These are phyloP conservation scores for Geranium brycei DNA, from an alignment of 345 rosid species.

Conservation along the genomic window DNA sequence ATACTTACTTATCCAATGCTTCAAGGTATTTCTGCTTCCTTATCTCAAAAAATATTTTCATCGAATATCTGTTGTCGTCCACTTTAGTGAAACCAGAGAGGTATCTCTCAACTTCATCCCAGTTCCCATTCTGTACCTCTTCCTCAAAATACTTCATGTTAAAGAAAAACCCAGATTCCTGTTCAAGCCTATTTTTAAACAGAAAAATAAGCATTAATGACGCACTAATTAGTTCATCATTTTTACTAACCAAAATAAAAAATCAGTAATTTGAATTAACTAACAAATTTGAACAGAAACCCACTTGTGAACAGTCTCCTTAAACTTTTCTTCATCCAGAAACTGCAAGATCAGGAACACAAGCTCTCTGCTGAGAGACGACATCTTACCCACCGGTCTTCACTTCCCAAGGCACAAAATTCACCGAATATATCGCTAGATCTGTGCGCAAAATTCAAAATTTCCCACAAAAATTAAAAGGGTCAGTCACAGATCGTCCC, in stretches of 20 bases:
- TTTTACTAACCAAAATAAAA: neutral
- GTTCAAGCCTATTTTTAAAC: constrained; percentile 61
- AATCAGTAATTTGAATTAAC: neutral
- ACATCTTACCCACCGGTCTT: constrained; percentile 46
- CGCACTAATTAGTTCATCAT: neutral
- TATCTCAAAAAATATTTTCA: constrained; percentile 98
- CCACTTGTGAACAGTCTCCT: constrained; percentile 96
- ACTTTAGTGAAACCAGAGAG: constrained; percentile 97
- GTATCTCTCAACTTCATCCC: constrained; percentile 98
- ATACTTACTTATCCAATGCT: constrained; percentile 85
- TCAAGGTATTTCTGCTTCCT: constrained; percentile 99
- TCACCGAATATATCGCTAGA: constrained; percentile 34
- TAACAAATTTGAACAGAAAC: constrained; percentile 9
- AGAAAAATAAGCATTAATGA: constrained; percentile 7
- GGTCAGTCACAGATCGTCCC: constrained; percentile 16
- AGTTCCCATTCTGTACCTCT: constrained; percentile 87
- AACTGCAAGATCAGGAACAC: constrained; percentile 97
- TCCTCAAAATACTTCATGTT: constrained; percentile 98
- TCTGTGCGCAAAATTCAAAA: constrained; percentile 26
- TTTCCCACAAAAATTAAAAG: neutral
- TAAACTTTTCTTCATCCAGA: constrained; percentile 96
- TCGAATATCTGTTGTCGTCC: constrained; percentile 91
- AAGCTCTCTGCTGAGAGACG: constrained; percentile 97
- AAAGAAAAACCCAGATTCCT: constrained; percentile 98
- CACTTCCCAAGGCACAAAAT: constrained; percentile 14